phyloP scores from a whole-genome alignment of 495 filamentous ascomycete genomes.

The Penicillium malachiteum region DNA sequence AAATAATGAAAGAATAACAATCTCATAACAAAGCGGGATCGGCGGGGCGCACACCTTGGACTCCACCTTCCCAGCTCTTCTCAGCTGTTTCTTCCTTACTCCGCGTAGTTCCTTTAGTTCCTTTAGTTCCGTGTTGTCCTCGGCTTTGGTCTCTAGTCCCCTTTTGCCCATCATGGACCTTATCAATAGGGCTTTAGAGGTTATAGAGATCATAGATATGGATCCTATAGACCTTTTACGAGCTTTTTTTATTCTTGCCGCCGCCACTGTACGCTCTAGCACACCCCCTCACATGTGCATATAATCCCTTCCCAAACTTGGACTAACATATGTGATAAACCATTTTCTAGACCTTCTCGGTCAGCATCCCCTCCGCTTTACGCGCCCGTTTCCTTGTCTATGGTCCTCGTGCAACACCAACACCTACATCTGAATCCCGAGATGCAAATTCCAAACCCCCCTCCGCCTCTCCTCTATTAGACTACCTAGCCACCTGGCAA shows the following conservation, averaged over 20 bases:
- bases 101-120: too few relatives aligned
- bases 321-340: background rate
- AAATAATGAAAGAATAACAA: background rate
- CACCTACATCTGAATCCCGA: conserved; percentile 9
- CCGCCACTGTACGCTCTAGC: conserved; percentile 42
- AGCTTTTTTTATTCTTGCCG: conserved; percentile 44
- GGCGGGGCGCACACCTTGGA: background rate
- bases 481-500: conserved; percentile 49
- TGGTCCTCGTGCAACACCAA: conserved; percentile 51
- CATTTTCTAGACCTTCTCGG: conserved; percentile 39
- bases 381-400: conserved; percentile 57
- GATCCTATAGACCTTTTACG: conserved; percentile 44
- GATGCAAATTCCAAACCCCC: background rate
- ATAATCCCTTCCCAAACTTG: background rate
- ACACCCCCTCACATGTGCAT: background rate
- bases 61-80: background rate
- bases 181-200: conserved; percentile 27
- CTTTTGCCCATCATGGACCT: conserved; percentile 17
- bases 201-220: conserved; percentile 31
- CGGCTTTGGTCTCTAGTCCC: too few relatives aligned
- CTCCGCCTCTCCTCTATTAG: conserved; percentile 35
- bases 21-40: background rate
- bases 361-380: conserved; percentile 51
- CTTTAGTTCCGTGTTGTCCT: too few relatives aligned
- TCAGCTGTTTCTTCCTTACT: conserved; percentile 6